Percentiles rank a stretch among this genome's conserved stretches.
Conservation (phyloP, 768 basidiomycete genomes). For the Hysterangium stoloniferum region DNA sequence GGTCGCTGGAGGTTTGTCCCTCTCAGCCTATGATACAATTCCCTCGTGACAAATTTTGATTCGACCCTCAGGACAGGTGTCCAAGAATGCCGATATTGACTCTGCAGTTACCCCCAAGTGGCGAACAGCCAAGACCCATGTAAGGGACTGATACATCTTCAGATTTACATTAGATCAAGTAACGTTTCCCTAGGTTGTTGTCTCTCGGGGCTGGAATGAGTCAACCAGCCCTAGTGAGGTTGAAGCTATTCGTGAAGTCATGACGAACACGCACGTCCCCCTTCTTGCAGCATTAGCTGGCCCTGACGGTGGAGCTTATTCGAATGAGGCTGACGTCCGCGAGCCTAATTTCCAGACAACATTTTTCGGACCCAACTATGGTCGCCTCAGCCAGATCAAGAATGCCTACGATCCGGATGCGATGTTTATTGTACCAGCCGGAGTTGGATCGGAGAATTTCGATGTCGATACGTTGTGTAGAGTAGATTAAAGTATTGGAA, state of each 20-base stretch:
- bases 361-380: constrained; percentile 29
- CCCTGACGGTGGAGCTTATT: constrained; percentile 23
- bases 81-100: constrained; percentile 26
- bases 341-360: constrained; percentile 27
- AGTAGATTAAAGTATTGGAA: too few species aligned
- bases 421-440: constrained; percentile 25
- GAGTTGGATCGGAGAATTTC: constrained; percentile 28
- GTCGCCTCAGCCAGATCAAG: constrained; percentile 24
- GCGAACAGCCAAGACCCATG: constrained; percentile 32
- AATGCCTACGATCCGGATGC: constrained; percentile 26
- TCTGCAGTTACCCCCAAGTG: constrained; percentile 30
- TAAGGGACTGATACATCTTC: constrained; percentile 14
- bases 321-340: constrained; percentile 26
- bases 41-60: too few species aligned
- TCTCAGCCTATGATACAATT: too few species aligned
- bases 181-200: constrained; percentile 7
- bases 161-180: too few species aligned
- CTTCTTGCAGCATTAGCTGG: background rate
- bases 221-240: constrained; percentile 11
- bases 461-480: constrained; percentile 12
- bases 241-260: background rate
- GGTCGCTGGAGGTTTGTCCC: constrained; percentile 12
- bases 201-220: constrained; percentile 1
- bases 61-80: constrained; percentile 22
- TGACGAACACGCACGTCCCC: background rate